Base-by-base conservation (phyloP, 345 rosid genomes). In the Pistacia integerrima region DNA sequence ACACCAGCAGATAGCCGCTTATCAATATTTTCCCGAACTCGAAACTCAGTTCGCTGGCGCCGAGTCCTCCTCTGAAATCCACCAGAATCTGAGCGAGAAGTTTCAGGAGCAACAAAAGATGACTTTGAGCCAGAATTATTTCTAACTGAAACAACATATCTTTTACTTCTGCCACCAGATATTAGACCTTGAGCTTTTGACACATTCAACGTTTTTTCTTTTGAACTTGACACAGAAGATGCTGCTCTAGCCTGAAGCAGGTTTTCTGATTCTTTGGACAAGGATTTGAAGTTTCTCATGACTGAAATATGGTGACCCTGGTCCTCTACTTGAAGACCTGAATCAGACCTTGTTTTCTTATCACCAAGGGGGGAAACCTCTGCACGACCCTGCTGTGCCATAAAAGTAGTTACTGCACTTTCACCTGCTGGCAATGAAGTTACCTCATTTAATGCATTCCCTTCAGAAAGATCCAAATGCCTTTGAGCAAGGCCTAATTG, bases 21-120 rank as follows among this genome's bases (percentile, higher is more conserved):
- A 35, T 85, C 92, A 55, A 77, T 66, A 78, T 67, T 86, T 76
- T 90, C 99, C 76, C 94, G 85, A 74, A 89, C 87, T 73, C 97
- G 88, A 82, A 94, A 92, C 80, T 93, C 97, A 49, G 92, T 85
- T 75, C 84, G 86, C 75, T 84, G 88, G 2, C 83, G 93, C 11
- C 84, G 91, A 69, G 82, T 82, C 75, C 89, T 89, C 82, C 92
- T 89, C 74, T 85, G 92, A 82, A 83, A 82, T 63, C 92, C 90
- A 82, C 80, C 62, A 81, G 90, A 70, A 74, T 94, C 94, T n/a
- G 75, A 69, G 60, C 65, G 84, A 84, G 90, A 84, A 79, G 70
- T 79, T 73, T 92, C 95, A 79, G 89, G 57, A 79, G 82, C 81
- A 57, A 68, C 77, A 67, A 83, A 75, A 67, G 87, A 85, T 65